Conservation (phyloP, 2,329 filamentous ascomycete species). For the Cercospora zeina region DNA sequence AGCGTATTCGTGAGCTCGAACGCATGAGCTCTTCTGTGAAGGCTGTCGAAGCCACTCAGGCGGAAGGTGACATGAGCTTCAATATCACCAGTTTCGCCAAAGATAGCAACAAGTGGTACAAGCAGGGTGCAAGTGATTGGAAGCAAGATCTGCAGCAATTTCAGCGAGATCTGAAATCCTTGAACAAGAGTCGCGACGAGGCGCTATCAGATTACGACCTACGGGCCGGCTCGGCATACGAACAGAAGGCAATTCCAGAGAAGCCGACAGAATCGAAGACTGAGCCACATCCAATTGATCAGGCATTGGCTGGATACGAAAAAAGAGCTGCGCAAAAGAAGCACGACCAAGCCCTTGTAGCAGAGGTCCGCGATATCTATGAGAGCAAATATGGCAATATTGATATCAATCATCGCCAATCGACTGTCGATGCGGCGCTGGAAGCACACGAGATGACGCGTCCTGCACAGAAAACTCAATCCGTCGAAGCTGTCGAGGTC, state of each 20-base stretch:
- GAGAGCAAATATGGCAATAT: slow-evolving; percentile 48
- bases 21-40: slow-evolving; percentile 7
- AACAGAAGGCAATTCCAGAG: slow-evolving; percentile 4
- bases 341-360: slow-evolving; percentile 40
- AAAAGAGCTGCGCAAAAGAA: slow-evolving; percentile 33
- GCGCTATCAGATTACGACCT: slow-evolving; percentile 14
- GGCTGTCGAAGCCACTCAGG: slow-evolving; percentile 31
- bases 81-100: slow-evolving; percentile 41
- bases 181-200: slow-evolving; percentile 2
- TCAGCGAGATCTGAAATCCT: slow-evolving; percentile 7
- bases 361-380: slow-evolving; percentile 47
- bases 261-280: neutral
- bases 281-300: slow-evolving; percentile 9
- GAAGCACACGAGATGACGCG: slow-evolving; percentile 9
- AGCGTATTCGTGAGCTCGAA: slow-evolving; percentile 25
- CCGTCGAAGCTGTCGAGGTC: slow-evolving; percentile 22
- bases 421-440: slow-evolving; percentile 6
- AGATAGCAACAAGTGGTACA: slow-evolving; percentile 42
- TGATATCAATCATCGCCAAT: slow-evolving; percentile 35
- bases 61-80: slow-evolving; percentile 43
- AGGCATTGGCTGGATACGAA: slow-evolving; percentile 20
- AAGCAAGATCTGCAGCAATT: slow-evolving; percentile 13
- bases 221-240: slow-evolving; percentile 13
- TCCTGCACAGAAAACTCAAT: neutral
- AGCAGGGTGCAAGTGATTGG: slow-evolving; percentile 34